Conservation (phyloP, 495 filamentous ascomycete species). For the Podospora pseudopauciseta region DNA sequence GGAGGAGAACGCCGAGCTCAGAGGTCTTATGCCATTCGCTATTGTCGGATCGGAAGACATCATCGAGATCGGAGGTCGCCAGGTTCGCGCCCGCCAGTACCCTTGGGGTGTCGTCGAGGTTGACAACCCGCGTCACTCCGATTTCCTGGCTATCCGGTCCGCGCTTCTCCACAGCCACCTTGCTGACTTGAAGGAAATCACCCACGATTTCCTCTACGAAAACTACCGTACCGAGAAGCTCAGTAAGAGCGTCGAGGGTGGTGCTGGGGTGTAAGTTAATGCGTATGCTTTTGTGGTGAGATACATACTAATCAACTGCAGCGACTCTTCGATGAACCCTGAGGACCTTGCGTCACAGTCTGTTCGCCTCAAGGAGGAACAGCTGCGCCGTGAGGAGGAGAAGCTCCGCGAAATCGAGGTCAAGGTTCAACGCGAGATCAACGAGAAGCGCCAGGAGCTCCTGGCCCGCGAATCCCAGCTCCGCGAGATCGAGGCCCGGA, state of each 20-base stretch:
- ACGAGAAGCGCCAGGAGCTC: constrained; percentile 98
- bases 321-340: constrained; percentile 91
- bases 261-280: constrained; percentile 71
- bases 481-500: constrained; percentile 76
- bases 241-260: constrained; percentile 96
- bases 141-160: constrained; percentile 95
- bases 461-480: constrained; percentile 96
- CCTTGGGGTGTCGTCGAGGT: constrained; percentile 99
- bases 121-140: constrained; percentile 97
- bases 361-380: constrained; percentile 97
- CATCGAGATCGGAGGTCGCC: constrained; percentile 86
- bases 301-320: constrained; percentile 36
- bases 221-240: constrained; percentile 99
- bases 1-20: constrained; percentile 95
- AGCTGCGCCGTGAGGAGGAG: constrained; percentile 97
- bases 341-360: constrained; percentile 96
- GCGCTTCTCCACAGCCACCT: constrained; percentile 95
- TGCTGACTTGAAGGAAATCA: constrained; percentile 98
- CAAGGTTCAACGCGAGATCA: constrained; percentile 99
- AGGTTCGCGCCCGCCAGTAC: constrained; percentile 92
- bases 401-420: constrained; percentile 98
- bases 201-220: constrained; percentile 98
- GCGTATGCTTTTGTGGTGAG: neutral
- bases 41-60: constrained; percentile 97
- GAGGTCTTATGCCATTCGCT: constrained; percentile 96